Conservation (phyloP, 257 asterid species). For the Solanum phureja region DNA sequence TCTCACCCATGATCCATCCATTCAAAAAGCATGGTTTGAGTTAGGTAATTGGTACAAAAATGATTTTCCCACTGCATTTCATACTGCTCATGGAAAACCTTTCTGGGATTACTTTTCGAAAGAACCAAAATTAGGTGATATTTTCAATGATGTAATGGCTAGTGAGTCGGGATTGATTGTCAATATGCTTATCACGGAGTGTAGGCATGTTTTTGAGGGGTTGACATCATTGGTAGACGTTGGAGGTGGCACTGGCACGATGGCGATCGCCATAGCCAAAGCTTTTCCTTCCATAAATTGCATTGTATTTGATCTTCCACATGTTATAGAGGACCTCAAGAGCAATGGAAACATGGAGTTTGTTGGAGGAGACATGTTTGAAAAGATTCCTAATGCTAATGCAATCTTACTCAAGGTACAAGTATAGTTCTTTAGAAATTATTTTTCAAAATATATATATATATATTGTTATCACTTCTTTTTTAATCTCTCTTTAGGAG, state of each 20-base stretch:
- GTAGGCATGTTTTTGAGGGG: neutral
- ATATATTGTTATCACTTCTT: no score
- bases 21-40: neutral
- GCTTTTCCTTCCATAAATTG: neutral
- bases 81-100: neutral
- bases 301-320: neutral
- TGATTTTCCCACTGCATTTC: neutral
- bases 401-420: neutral
- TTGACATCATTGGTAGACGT: neutral
- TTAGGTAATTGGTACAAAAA: neutral
- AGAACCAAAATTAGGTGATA: neutral
- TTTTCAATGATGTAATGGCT: neutral
- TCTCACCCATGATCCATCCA: neutral
- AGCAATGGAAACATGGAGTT: neutral
- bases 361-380: neutral
- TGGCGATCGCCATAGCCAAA: neutral
- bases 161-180: neutral
- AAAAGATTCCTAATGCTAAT: neutral
- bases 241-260: neutral
- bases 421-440: no score
- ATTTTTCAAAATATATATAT: no score
- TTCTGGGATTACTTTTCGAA: neutral
- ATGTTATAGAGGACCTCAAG: neutral
- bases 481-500: no score
- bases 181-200: neutral